phyloP scores from a whole-genome alignment of 2,329 filamentous ascomycete species.

The Trichoderma aggressivum region DNA sequence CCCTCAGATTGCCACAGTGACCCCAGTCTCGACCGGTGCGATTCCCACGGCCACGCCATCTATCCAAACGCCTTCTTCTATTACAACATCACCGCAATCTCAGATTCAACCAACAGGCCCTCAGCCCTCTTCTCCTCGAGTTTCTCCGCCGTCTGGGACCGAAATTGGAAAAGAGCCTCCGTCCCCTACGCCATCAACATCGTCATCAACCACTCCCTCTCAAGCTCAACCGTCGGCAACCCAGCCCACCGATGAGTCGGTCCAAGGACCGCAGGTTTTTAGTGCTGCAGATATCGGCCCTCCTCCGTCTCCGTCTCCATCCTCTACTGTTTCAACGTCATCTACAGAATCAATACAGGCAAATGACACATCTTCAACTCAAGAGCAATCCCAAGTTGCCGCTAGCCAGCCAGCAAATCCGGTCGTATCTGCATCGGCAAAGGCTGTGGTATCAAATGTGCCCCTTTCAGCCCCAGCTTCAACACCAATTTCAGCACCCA shows the following conservation, averaged over 20 bases:
- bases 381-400: background rate
- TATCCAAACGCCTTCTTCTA: background rate
- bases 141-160: background rate
- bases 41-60: background rate
- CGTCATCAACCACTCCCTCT: background rate
- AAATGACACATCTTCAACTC: background rate
- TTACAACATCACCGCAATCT: background rate
- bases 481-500: background rate
- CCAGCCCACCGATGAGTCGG: background rate
- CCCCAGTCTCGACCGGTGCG: background rate
- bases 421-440: background rate
- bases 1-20: background rate
- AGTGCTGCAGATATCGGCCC: background rate
- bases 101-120: slow-evolving; percentile 14
- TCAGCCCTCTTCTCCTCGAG: slow-evolving; percentile 15
- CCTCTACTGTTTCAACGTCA: background rate
- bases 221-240: background rate
- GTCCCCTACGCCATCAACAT: background rate
- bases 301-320: background rate
- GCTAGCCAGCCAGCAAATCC: background rate
- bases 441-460: background rate
- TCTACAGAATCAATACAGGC: background rate
- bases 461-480: background rate
- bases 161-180: background rate
- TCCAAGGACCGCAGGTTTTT: background rate